These are phyloP conservation scores for Trichoderma gamsii DNA, from an alignment of 495 filamentous ascomycete genomes.

Conservation along the genomic window DNA sequence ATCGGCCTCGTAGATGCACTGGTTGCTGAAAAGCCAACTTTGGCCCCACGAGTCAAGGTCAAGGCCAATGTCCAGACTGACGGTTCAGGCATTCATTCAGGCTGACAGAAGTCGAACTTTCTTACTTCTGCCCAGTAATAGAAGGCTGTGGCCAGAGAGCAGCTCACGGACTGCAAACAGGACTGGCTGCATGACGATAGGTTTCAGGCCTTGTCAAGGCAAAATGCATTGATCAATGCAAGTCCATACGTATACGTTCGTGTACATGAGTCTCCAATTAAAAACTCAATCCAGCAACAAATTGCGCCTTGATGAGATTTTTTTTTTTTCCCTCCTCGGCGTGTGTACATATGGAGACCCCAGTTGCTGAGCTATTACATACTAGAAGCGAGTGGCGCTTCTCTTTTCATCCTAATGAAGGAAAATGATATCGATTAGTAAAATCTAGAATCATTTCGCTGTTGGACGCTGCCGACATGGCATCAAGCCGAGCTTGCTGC, in stretches of 20 bases:
- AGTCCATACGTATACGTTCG: background rate
- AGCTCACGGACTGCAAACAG: background rate
- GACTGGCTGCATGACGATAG: background rate
- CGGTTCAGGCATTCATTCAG: too few species aligned
- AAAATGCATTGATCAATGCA: background rate
- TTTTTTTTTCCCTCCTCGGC: background rate
- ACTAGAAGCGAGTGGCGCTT: background rate
- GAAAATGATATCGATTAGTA: too few species aligned
- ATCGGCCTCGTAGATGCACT: too few species aligned
- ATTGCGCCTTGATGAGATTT: background rate
- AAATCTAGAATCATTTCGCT: too few species aligned
- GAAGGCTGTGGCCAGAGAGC: background rate
- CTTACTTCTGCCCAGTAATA: too few species aligned
- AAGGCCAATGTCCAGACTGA: too few species aligned
- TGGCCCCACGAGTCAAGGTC: too few species aligned
- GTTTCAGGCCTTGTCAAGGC: background rate
- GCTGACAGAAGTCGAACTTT: too few species aligned
- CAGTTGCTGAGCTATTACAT: background rate
- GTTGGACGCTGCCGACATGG: too few species aligned
- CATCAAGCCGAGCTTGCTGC: too few species aligned
- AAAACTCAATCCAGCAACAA: background rate
- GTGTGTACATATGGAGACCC: background rate
- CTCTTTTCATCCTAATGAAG: background rate
- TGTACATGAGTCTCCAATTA: background rate
- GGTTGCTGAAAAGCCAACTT: too few species aligned